These are phyloP conservation scores for Chaetomium sp. DNA, from an alignment of 2,329 filamentous ascomycete genomes.

Conservation along the genomic window DNA sequence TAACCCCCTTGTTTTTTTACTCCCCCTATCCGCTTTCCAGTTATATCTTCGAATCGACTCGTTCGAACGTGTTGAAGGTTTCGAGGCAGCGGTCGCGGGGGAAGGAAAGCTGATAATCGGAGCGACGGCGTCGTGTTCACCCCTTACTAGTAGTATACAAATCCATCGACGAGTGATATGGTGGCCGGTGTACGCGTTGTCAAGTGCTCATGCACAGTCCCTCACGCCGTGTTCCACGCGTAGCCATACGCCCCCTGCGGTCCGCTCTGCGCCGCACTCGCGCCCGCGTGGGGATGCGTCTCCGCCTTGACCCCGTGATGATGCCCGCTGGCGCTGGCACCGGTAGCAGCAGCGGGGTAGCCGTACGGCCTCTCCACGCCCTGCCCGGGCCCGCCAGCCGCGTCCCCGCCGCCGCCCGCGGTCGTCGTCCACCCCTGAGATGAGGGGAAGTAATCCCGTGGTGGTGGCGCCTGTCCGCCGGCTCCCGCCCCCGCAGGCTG, in stretches of 20 bases:
- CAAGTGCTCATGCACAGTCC: background rate
- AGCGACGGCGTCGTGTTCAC: background rate
- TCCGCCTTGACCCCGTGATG: conserved; percentile 8
- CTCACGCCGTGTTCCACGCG: conserved; percentile 57
- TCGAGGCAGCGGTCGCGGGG: background rate
- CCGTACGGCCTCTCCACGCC: conserved; percentile 52
- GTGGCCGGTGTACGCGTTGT: background rate
- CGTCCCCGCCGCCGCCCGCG: conserved; percentile 45
- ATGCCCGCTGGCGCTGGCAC: background rate
- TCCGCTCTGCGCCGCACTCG: background rate
- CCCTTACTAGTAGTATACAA: background rate
- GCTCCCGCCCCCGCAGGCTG: conserved; percentile 19
- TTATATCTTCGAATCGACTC: background rate
- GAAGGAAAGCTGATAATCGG: background rate
- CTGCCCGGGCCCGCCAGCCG: background rate
- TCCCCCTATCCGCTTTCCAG: background rate
- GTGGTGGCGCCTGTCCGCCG: conserved; percentile 35
- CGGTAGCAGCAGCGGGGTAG: conserved; percentile 41
- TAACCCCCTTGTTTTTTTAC: background rate
- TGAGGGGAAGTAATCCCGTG: conserved; percentile 53
- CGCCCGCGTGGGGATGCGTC: background rate
- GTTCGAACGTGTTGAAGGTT: background rate
- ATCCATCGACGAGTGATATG: background rate
- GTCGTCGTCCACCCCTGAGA: conserved; percentile 55
- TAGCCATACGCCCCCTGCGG: conserved; percentile 47